A percentile compares a stretch with the other conserved stretches of the same genome.
Conservation (phyloP, 2,329 filamentous ascomycete genomes). For the Coleophoma crateriformis region DNA sequence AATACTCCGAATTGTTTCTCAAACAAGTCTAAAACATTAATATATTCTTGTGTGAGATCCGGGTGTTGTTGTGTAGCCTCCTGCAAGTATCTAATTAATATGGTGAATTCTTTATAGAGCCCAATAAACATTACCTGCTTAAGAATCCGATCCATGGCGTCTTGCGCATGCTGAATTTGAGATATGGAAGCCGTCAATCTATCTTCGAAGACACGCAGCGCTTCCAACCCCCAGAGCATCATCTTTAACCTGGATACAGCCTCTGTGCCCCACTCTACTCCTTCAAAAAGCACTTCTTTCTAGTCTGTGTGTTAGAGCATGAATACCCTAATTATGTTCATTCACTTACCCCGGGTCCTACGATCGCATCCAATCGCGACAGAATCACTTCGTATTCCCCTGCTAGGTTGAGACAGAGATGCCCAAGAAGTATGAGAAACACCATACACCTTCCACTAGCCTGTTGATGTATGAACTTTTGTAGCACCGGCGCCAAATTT, state of each 20-base stretch:
- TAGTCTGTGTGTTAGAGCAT: background rate
- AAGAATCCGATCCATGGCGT: conserved; percentile 10
- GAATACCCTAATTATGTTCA: background rate
- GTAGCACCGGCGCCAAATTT: conserved; percentile 3
- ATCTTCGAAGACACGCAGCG: conserved; percentile 13
- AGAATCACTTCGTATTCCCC: conserved; percentile 12
- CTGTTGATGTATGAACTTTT: conserved; percentile 14
- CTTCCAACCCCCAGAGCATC: conserved; percentile 15
- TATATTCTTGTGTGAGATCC: conserved; percentile 12
- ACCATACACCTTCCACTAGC: conserved; percentile 12
- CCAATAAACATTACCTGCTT: conserved; percentile 4
- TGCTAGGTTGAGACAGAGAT: conserved; percentile 13
- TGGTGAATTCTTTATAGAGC: no score
- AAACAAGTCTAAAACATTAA: conserved; percentile 13
- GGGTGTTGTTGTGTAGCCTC: conserved; percentile 10
- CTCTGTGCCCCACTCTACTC: conserved; percentile 11
- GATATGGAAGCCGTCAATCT: conserved; percentile 10
- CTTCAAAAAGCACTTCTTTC: conserved; percentile 12
- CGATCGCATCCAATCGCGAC: conserved; percentile 4
- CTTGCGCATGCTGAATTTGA: conserved; percentile 13
- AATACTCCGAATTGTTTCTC: conserved; percentile 14
- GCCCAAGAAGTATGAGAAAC: conserved; percentile 13
- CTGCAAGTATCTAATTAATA: background rate
- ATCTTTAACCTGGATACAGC: conserved; percentile 13
- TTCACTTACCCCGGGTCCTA: conserved; percentile 10